Conservation (phyloP, 306 rosid genomes). For the Oxytropis ochrocephala region DNA sequence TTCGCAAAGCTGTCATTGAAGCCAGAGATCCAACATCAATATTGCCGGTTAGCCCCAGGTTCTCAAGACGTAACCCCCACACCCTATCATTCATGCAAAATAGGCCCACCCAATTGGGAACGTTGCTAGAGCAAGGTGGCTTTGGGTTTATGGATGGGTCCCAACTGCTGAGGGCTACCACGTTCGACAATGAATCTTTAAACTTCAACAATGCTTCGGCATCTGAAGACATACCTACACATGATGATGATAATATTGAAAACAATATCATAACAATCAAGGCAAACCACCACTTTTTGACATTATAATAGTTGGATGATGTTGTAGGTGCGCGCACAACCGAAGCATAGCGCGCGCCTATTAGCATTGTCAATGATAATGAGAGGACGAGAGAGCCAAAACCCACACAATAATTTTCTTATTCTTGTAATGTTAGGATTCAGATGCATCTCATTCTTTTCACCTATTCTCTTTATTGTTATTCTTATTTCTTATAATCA, state of each 20-base stretch:
- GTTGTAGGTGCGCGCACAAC: slow-evolving; percentile 73
- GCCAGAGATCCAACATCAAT: slow-evolving; percentile 37
- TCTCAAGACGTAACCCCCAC: slow-evolving; percentile 63
- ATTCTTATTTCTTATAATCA: not conserved
- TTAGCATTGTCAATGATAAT: slow-evolving; percentile 12
- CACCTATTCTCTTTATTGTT: not conserved
- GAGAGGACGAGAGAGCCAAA: not conserved
- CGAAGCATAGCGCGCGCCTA: slow-evolving; percentile 78
- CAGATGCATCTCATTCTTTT: slow-evolving; percentile 4
- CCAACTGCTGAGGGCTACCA: slow-evolving; percentile 45
- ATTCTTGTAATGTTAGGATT: not conserved
- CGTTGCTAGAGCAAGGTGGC: slow-evolving; percentile 46
- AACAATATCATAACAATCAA: slow-evolving; percentile 6
- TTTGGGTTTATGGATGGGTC: slow-evolving; percentile 29
- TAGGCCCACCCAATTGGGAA: slow-evolving; percentile 58
- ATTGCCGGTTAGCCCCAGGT: slow-evolving; percentile 54
- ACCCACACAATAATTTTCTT: slow-evolving; percentile 1
- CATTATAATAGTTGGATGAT: not conserved
- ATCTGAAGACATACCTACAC: slow-evolving; percentile 15
- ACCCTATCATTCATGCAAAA: slow-evolving; percentile 43
- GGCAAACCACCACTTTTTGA: not conserved
- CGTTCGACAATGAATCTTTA: slow-evolving; percentile 35
- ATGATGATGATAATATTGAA: slow-evolving; percentile 17
- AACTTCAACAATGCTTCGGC: slow-evolving; percentile 50
- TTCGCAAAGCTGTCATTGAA: slow-evolving; percentile 31